Conservation (phyloP, 805 yeast species). For the Schizosaccharomyces japonicus region DNA sequence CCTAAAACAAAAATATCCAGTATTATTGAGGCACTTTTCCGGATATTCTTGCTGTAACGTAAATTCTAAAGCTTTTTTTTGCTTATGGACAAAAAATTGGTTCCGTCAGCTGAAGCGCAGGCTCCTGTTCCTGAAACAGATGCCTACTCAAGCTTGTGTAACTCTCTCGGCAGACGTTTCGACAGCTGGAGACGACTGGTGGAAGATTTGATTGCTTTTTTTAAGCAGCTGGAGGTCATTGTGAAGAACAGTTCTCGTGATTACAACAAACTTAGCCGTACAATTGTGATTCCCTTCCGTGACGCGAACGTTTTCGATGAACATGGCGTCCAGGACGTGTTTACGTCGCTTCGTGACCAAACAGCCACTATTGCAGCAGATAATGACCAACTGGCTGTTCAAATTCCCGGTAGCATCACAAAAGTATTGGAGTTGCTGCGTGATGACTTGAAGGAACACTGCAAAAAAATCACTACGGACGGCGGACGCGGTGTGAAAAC, state of each 20-base stretch:
- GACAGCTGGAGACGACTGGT: constrained; percentile 20
- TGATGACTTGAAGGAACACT: constrained; percentile 21
- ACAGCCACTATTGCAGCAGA: neutral
- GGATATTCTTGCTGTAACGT: too few species aligned
- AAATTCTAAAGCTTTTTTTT: too few species aligned
- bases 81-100: too few species aligned
- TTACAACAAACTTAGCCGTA: neutral
- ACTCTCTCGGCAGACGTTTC: constrained; percentile 12
- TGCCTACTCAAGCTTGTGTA: neutral
- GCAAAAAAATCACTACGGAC: constrained; percentile 19
- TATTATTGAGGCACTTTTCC: too few species aligned
- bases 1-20: too few species aligned
- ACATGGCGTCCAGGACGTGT: constrained; percentile 2
- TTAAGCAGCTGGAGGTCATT: neutral
- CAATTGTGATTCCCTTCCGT: neutral
- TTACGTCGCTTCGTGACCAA: constrained; percentile 2
- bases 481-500: constrained; percentile 19
- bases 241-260: neutral
- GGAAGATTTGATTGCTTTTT: constrained; percentile 4
- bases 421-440: constrained; percentile 18
- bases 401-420: neutral
- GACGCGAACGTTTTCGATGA: constrained; percentile 2
- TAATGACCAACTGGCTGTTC: neutral
- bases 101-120: too few species aligned
- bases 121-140: constrained; percentile 1